Conservation (phyloP, 202 grass and related monocot genomes). For the Carex sylvatica region DNA sequence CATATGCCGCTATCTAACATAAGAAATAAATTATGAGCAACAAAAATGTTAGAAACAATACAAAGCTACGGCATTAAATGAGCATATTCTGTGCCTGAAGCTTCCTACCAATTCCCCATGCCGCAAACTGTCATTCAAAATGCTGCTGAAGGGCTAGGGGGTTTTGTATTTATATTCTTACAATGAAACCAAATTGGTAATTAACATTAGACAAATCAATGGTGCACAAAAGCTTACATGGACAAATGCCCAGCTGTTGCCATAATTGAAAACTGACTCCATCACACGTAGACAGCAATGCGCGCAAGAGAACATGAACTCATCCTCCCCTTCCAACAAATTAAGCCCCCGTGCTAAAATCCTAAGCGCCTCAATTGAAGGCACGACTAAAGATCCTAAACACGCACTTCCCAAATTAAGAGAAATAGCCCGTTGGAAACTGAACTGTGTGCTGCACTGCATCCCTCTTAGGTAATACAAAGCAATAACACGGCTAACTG, state of each 20-base stretch:
- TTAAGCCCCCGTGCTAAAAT: constrained; percentile 90
- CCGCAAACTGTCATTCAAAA: neutral
- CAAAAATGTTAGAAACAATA: neutral
- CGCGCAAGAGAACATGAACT: constrained; percentile 98
- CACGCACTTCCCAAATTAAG: constrained; percentile 97
- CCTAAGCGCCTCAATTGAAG: constrained; percentile 80
- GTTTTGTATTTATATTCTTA: neutral
- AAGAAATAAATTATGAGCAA: neutral
- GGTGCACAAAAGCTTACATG: constrained; percentile 38
- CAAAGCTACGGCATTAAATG: neutral
- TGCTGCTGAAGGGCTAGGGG: neutral
- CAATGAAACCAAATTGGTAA: neutral
- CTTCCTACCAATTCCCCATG: neutral
- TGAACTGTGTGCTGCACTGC: constrained; percentile 83
- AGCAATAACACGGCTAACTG: constrained; percentile 81
- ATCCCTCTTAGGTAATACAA: constrained; percentile 98
- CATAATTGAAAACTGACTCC: constrained; percentile 82
- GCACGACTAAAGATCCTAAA: constrained; percentile 87
- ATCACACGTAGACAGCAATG: constrained; percentile 96
- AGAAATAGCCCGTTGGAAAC: constrained; percentile 89
- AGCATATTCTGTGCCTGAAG: neutral
- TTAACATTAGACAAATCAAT: neutral
- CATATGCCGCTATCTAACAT: constrained; percentile 83
- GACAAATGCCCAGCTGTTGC: constrained; percentile 98
- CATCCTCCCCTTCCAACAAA: constrained; percentile 93